phyloP scores from a whole-genome alignment of 345 rosid species.

The Brassica napus region DNA sequence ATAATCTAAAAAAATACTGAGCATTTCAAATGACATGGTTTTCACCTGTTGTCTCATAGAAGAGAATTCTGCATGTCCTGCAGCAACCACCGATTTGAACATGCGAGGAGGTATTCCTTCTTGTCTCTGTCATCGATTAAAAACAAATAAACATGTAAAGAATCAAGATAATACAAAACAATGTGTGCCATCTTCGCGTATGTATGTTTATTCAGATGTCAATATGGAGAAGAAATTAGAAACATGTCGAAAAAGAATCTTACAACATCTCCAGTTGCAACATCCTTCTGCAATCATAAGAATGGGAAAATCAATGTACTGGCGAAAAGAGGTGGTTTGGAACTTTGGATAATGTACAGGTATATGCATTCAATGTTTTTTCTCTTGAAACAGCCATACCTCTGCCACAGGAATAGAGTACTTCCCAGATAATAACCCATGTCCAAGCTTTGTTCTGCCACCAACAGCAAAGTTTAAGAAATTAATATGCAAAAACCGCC shows the following conservation, averaged over 20 bases:
- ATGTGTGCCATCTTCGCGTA: not conserved
- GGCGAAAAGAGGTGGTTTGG: slow-evolving; percentile 18
- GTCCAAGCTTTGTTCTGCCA: slow-evolving; percentile 91
- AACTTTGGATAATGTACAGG: slow-evolving; percentile 1
- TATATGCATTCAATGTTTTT: not conserved
- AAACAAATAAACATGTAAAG: not conserved
- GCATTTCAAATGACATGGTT: not conserved
- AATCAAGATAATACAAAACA: slow-evolving; percentile 10
- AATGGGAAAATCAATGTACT: slow-evolving; percentile 12
- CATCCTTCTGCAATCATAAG: slow-evolving; percentile 50
- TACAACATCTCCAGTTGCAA: slow-evolving; percentile 51
- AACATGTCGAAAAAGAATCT: slow-evolving; percentile 38
- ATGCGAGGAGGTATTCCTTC: slow-evolving; percentile 96
- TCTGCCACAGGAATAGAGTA: slow-evolving; percentile 72
- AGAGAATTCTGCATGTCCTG: slow-evolving; percentile 94
- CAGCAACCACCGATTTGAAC: slow-evolving; percentile 95
- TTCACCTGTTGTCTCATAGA: slow-evolving; percentile 95
- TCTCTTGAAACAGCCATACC: slow-evolving; percentile 47
- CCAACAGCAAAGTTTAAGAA: slow-evolving; percentile 27
- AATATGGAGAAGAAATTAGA: not conserved
- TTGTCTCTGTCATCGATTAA: slow-evolving; percentile 59
- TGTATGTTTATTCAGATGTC: not conserved
- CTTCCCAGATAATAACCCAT: slow-evolving; percentile 94
- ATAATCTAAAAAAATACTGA: not conserved
- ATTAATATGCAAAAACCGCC: slow-evolving; percentile 10